Base-by-base conservation (phyloP, 1,284 basidiomycete species). In the Cryptococcus amylolentus region DNA sequence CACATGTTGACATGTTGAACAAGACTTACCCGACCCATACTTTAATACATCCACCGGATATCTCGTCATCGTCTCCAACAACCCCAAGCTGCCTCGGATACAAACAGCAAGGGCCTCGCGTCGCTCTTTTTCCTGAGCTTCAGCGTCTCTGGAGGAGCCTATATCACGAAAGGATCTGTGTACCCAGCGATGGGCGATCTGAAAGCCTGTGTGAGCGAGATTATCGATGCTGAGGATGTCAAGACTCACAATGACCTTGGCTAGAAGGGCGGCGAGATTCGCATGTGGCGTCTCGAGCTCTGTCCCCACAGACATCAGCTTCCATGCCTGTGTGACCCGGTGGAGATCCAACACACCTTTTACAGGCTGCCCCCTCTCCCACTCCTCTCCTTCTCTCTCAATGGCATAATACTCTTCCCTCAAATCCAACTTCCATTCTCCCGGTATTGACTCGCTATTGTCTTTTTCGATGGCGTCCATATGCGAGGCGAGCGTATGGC, bases 391-490 rank as follows among this genome's bases (percentile, higher is more conserved):
- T 27, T 56, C 55, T 26, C 48, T 37, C 28, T 49, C 50, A 12
- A 56, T 47, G 10, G 39, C 43, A 8, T 41, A 39, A 49, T 56
- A 56, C 5, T 49, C 51, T 20, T 46, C 51, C 37, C 55, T 12
- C 39, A 56, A 26, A 41, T 56, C 51, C 45, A 56, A 20, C 6
- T 16, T 26, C 38, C 35, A 56, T 3, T 37, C 31, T 10, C 31
- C 31, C 7, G 31, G 31, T 6, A 35, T 35, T 6, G 31, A 35
- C 1, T 35, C 55, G 5, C 31, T 35, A 27, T 52, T 52, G 23
- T 56, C 55, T 37, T 49, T 51, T 13, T 56, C 55, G 31, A 56
- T 56, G 6, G 55, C 55, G n/a, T 56, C 55, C 12, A 56, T 56
- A 26, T 51, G 51, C 20, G 42, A 31, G 16, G 55, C 50, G 9